Percentiles rank a stretch among this genome's conserved stretches.
Conservation (phyloP, 768 basidiomycete species). For the Podaxis mareebaensis region DNA sequence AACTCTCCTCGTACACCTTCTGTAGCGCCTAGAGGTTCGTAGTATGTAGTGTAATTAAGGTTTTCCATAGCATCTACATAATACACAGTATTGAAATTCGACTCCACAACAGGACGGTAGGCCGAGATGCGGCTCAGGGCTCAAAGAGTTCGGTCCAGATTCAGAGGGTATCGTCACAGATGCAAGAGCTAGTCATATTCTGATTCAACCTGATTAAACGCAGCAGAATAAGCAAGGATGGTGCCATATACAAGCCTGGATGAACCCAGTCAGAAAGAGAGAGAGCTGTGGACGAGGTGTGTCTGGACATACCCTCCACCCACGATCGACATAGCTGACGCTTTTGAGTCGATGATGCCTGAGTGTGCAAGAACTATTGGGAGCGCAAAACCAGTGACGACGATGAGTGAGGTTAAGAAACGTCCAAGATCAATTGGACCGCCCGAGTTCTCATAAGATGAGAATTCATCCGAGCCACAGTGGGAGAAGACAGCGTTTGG, state of each 20-base stretch:
- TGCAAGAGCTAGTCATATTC: constrained; percentile 62
- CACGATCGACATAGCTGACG: constrained; percentile 92
- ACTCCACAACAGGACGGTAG: background rate
- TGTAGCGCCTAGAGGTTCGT: background rate
- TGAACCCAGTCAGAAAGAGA: constrained; percentile 9
- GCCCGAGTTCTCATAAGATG: constrained; percentile 69
- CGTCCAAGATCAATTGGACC: constrained; percentile 84
- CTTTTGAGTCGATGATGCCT: constrained; percentile 77
- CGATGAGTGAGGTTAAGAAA: constrained; percentile 88
- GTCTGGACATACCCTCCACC: constrained; percentile 76
- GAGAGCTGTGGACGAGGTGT: background rate
- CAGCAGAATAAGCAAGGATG: constrained; percentile 83
- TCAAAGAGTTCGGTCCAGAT: background rate
- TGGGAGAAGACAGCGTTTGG: constrained; percentile 95
- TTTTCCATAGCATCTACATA: constrained; percentile 19
- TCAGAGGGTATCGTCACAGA: background rate
- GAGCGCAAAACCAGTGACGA: constrained; percentile 91
- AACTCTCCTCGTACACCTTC: background rate
- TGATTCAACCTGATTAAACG: constrained; percentile 79
- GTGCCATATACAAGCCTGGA: constrained; percentile 84
- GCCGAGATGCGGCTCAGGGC: background rate
- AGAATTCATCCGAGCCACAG: constrained; percentile 88
- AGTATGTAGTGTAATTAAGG: constrained; percentile 9
- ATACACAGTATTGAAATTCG: constrained; percentile 15
- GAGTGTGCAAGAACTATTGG: constrained; percentile 93